phyloP scores from a whole-genome alignment of 192 early-diverging fungal genomes.

The Linnemannia exigua region DNA sequence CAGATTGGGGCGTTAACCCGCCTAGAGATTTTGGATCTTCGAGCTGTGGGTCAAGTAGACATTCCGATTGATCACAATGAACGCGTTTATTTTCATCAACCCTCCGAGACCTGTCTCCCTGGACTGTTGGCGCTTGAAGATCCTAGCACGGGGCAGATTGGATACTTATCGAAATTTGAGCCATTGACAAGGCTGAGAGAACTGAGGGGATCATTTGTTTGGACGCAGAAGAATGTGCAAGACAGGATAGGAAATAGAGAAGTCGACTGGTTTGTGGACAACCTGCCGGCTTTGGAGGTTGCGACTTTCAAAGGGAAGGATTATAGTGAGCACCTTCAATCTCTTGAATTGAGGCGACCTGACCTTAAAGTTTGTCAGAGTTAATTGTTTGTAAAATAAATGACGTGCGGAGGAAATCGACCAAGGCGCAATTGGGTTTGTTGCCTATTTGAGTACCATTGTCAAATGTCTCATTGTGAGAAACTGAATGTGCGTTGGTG shows the following conservation, averaged over 20 bases:
- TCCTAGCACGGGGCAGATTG: background rate
- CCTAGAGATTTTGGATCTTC: background rate
- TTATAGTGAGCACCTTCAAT: background rate
- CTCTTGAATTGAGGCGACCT: background rate
- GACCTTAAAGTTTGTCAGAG: background rate
- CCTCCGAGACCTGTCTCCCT: background rate
- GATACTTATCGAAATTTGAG: background rate
- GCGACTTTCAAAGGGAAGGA: background rate
- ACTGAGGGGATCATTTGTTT: background rate
- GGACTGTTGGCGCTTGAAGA: background rate
- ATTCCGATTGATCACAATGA: background rate
- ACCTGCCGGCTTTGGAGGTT: background rate
- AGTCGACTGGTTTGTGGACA: background rate
- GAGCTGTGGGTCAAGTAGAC: background rate
- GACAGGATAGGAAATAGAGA: background rate
- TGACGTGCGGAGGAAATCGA: no score
- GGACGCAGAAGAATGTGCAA: background rate
- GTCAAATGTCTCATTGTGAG: no score
- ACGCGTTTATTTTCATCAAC: background rate
- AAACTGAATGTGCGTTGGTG: no score
- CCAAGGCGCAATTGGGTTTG: no score
- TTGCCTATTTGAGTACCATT: no score
- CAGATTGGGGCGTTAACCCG: background rate
- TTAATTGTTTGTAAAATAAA: no score
- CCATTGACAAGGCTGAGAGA: background rate